Evolutionary conservation across 2,329 filamentous ascomycete species (phyloP).

Genomic region (Aspergillus tamarii): DNA sequence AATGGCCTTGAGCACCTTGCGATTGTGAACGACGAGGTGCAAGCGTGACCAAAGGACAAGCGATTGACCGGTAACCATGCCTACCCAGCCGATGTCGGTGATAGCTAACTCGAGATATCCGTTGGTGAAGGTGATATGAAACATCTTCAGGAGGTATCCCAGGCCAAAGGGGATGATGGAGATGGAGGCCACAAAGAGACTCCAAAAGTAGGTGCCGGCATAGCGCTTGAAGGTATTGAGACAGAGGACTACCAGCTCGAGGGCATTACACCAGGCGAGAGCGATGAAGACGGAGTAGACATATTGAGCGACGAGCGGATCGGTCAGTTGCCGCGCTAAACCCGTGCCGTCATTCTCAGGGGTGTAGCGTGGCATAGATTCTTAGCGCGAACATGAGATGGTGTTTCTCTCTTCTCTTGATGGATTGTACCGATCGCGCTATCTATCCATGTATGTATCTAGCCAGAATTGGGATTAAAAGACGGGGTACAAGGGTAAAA

Average conservation of each 20-base stretch:
- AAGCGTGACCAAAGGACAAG: constrained; percentile 54
- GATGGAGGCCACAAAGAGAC: constrained; percentile 45
- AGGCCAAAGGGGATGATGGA: constrained; percentile 50
- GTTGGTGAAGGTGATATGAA: constrained; percentile 36
- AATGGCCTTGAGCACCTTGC: constrained; percentile 38
- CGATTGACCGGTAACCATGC: constrained; percentile 53
- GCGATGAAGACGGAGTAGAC: constrained; percentile 42
- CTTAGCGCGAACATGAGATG: background rate
- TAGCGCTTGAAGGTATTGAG: constrained; percentile 52
- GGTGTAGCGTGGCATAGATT: constrained; percentile 17
- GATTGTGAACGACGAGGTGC: constrained; percentile 47
- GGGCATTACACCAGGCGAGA: constrained; percentile 52
- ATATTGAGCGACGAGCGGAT: constrained; percentile 29
- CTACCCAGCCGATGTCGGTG: constrained; percentile 48
- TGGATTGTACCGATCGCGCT: background rate
- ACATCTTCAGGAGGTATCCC: constrained; percentile 52
- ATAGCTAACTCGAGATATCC: constrained; percentile 41
- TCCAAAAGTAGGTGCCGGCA: constrained; percentile 54
- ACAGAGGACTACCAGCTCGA: constrained; percentile 52
- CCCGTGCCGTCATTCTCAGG: constrained; percentile 12
- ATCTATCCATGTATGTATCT: background rate
- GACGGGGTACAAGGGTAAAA: too few relatives aligned
- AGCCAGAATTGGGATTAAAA: too few relatives aligned
- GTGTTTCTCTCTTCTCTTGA: background rate
- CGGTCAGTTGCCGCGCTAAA: constrained; percentile 7